These are phyloP conservation scores for Erodium maritimum DNA, from an alignment of 345 rosid species.

Conservation along the genomic window DNA sequence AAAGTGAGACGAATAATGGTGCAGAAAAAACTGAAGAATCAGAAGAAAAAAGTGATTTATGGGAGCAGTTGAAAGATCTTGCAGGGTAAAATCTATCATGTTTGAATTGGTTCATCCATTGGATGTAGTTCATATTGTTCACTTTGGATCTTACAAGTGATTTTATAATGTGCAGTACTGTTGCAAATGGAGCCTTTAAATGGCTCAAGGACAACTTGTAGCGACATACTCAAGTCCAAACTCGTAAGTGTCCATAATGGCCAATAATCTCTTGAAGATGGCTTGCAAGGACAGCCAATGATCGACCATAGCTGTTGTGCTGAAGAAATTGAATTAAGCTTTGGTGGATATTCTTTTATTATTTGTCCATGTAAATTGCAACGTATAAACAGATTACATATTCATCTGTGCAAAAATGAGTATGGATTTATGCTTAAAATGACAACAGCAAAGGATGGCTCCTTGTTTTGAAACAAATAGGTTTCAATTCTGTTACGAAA, in stretches of 20 bases:
- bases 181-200: slow-evolving; percentile 60
- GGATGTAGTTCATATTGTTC: too few relatives aligned
- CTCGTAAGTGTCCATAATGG: too few relatives aligned
- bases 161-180: slow-evolving; percentile 38
- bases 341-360: neutral
- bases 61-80: slow-evolving; percentile 55
- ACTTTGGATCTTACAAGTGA: too few relatives aligned
- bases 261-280: neutral
- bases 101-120: too few relatives aligned
- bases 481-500: too few relatives aligned
- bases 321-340: neutral
- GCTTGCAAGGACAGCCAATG: neutral
- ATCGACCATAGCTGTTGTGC: neutral
- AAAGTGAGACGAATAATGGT: slow-evolving; percentile 27
- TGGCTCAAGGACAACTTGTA: slow-evolving; percentile 90
- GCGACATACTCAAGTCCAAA: neutral
- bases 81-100: slow-evolving; percentile 47
- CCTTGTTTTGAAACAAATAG: too few relatives aligned
- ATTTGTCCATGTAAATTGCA: neutral
- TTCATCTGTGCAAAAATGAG: neutral
- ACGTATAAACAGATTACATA: neutral
- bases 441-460: too few relatives aligned
- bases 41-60: slow-evolving; percentile 39
- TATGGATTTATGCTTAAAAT: too few relatives aligned
- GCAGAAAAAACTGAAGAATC: slow-evolving; percentile 40